A percentile compares a stretch with the other conserved stretches of the same genome.
Conservation (phyloP, 192 early-diverging fungal genomes). For the Backusella tuberculispora region DNA sequence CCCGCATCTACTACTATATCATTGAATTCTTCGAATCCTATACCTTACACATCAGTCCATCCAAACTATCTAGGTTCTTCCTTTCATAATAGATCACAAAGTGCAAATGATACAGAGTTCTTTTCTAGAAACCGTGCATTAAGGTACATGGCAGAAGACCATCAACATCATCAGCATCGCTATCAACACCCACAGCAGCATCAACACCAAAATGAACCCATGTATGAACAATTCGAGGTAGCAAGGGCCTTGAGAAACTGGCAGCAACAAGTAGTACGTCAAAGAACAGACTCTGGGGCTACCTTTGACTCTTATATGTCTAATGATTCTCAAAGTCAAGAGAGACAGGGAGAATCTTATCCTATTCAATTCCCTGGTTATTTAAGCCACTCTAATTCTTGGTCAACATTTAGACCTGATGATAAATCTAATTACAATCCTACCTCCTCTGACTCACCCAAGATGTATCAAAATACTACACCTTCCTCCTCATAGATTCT, state of each 20-base stretch:
- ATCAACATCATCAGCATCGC: neutral
- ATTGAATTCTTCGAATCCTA: neutral
- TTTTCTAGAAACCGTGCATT: neutral
- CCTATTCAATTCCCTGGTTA: conserved; percentile 3
- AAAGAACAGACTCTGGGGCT: conserved; percentile 14
- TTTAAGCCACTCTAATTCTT: neutral
- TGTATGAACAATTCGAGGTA: neutral
- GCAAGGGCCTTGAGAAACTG: conserved; percentile 24
- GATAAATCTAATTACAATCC: neutral
- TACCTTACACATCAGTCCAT: neutral
- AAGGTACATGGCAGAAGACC: neutral
- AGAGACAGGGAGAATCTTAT: neutral
- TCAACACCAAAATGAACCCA: neutral
- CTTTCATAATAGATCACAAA: conserved; percentile 24
- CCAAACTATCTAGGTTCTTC: neutral
- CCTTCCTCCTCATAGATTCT: neutral
- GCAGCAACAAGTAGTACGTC: conserved; percentile 17
- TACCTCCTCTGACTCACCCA: neutral
- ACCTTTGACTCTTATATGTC: conserved; percentile 19
- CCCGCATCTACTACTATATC: neutral
- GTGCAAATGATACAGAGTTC: conserved; percentile 23
- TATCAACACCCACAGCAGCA: neutral
- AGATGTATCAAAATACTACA: neutral
- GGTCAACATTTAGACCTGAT: neutral
- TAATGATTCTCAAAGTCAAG: conserved; percentile 6